phyloP scores from a whole-genome alignment of 1,284 basidiomycete genomes.

The Cutaneotrichosporon arboriforme region DNA sequence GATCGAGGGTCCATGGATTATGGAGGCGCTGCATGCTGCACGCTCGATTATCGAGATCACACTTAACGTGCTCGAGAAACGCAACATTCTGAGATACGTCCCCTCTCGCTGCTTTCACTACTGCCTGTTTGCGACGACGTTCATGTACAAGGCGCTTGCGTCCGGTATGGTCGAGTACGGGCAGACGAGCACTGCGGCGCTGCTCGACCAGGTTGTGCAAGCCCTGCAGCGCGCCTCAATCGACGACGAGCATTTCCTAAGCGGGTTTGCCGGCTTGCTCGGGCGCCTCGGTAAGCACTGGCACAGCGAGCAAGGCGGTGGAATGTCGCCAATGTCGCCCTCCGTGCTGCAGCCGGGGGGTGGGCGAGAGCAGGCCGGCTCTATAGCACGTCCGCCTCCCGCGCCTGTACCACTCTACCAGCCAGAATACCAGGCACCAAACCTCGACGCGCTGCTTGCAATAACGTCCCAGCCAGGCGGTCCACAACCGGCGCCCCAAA shows the following conservation, averaged over 20 bases:
- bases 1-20: conserved; percentile 16
- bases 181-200: conserved; percentile 2
- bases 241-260: conserved; percentile 14
- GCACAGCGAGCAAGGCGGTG: background rate
- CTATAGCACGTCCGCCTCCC: too few species aligned
- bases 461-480: too few species aligned
- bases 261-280: conserved; percentile 11
- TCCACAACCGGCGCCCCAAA: too few species aligned
- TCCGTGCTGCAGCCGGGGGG: too few species aligned
- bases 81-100: conserved; percentile 8
- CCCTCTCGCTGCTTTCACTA: conserved; percentile 14
- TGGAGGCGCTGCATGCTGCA: conserved; percentile 13
- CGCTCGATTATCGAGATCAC: conserved; percentile 13
- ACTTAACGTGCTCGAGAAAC: conserved; percentile 9
- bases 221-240: conserved; percentile 11
- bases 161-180: conserved; percentile 15
- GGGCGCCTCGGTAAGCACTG: conserved; percentile 14
- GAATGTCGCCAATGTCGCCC: too few species aligned
- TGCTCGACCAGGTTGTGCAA: conserved; percentile 6
- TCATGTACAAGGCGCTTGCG: conserved; percentile 18
- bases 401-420: too few species aligned
- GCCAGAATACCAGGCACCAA: too few species aligned
- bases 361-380: too few species aligned
- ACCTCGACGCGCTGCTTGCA: background rate
- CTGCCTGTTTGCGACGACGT: conserved; percentile 15